Base-by-base conservation (phyloP, 495 filamentous ascomycete species). In the Stereocaulon alpinum region DNA sequence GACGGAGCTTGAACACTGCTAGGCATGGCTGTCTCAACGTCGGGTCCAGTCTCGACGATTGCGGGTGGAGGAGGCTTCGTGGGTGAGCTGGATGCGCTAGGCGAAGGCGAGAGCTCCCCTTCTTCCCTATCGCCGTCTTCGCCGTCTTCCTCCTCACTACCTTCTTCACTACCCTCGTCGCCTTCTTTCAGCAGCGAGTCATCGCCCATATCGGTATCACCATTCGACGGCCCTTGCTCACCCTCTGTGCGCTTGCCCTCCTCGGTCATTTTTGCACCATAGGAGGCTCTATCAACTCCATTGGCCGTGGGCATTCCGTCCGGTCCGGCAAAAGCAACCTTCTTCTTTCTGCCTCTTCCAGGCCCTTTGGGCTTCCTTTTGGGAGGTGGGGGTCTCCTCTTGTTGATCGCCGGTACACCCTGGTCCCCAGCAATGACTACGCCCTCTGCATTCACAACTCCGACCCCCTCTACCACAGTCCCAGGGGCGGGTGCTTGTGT, bases 311-410 rank as follows among this genome's bases (percentile, higher is more conserved):
- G 43, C 37, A 49, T 42, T 62, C 67, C 69, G 68, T 72, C 60
- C 77, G 75, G 0, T 64, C 65, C 37, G 77, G 71, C 74, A 71
- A 80, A 71, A 77, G 75, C 70, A 65, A 82, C 68, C 71, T 83
- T 86, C 77, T 85, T 85, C 72, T 82, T 86, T 37, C 85, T 75
- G 12, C 85, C 85, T 49, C 83, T 81, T 4, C 84, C 84, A 27
- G 80, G 74, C 0, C 83, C 83, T 70, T 84, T 89, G 2, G 78
- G 73, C 73, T 90, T 91, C 64, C 86, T 79, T 69, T 86, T 90
- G 0, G 86, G 84, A 9, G 87, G 86, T 18, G 89, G 88, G 0
- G 86, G 84, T 56, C 84, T 82, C 67, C 83, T 73, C 53, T 78
- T 80, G 2, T 75, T 74, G 5, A 77, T 69, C 12, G 74, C 68